Base-by-base conservation (phyloP, 2,329 filamentous ascomycete genomes). In the Gaeumannomyces tritici region DNA sequence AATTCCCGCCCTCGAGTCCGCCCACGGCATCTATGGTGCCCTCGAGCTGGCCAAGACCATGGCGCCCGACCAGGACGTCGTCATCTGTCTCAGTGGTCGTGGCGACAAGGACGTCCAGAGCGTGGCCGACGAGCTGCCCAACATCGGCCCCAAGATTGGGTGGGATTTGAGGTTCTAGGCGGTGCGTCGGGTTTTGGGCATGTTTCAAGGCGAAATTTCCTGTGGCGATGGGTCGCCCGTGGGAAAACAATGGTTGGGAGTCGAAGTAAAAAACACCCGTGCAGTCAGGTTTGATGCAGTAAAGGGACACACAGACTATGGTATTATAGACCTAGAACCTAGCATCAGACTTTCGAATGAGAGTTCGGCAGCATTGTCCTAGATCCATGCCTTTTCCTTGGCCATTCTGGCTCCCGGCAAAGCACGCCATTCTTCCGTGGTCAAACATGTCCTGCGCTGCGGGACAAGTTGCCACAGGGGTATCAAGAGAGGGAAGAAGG, bases 81-180 rank as follows among this genome's bases (percentile, higher is more conserved):
- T 99, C 64, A 93, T 99, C 66, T 98, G 93, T 77, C 75, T 99
- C 51, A 96, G 90, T 72, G 95, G 95, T 11, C 83, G 95, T 69
- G 95, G 95, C 66, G 95, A 99, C 77, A 99, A 99, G 85, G 95
- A 99, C 72, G 95, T 99, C 64, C 93, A 99, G 84, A 96, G 91
- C 70, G 93, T 99, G 61, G 95, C 95, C 0, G 95, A 99, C 72
- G 91, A 96, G 77, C 77, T 99, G 72, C 93, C 93, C 24, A 89
- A 83, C 68, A 75, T 99, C 65, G 93, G 95, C 0, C 95, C 95
- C 9, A 81, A 89, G 80, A 98, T 99, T 75, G 91, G 83, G 63
- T 88, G 85, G 85, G 85, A 88, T 68, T 72, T 88, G 69, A 79
- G 85, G 42, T 88, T 88, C 69, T 86, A 12, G 31, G 47, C 3